Evolutionary conservation across 441 rosid genomes (phyloP).

Genomic region (Rhodomyrtus psidioides): DNA sequence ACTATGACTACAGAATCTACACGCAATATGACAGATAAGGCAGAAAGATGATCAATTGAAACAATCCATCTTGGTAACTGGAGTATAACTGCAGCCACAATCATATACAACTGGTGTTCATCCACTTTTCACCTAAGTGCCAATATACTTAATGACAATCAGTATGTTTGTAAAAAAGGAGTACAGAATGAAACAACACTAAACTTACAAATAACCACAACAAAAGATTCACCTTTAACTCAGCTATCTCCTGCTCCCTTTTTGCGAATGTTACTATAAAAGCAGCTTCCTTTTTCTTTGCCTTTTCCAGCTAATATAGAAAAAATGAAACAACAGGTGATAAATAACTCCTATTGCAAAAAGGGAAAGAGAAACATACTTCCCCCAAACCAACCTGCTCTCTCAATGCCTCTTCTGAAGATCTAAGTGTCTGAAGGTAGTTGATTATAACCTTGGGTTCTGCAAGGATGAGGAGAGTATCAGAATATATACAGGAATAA

Average conservation of each 20-base stretch:
- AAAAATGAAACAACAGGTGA: conserved; percentile 1
- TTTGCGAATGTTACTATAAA: conserved; percentile 94
- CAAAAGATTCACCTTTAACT: conserved; percentile 52
- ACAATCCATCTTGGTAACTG: neutral
- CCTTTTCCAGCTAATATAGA: conserved; percentile 70
- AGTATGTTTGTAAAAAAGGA: neutral
- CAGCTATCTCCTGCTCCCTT: conserved; percentile 94
- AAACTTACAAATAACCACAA: neutral
- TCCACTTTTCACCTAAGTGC: neutral
- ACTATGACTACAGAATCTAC: neutral
- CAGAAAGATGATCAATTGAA: neutral
- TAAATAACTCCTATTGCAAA: conserved; percentile 4
- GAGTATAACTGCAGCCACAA: neutral
- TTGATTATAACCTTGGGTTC: conserved; percentile 66
- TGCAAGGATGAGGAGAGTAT: conserved; percentile 24
- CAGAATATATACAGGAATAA: neutral
- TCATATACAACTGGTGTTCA: neutral
- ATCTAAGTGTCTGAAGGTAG: conserved; percentile 73
- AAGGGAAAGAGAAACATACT: neutral
- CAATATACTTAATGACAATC: neutral
- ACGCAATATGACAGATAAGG: neutral
- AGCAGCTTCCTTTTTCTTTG: conserved; percentile 97
- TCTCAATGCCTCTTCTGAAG: conserved; percentile 75
- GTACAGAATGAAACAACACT: neutral
- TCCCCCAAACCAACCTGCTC: conserved; percentile 54